Base-by-base conservation (phyloP, 2,329 filamentous ascomycete genomes). In the Tolypocladium cylindrosporum region DNA sequence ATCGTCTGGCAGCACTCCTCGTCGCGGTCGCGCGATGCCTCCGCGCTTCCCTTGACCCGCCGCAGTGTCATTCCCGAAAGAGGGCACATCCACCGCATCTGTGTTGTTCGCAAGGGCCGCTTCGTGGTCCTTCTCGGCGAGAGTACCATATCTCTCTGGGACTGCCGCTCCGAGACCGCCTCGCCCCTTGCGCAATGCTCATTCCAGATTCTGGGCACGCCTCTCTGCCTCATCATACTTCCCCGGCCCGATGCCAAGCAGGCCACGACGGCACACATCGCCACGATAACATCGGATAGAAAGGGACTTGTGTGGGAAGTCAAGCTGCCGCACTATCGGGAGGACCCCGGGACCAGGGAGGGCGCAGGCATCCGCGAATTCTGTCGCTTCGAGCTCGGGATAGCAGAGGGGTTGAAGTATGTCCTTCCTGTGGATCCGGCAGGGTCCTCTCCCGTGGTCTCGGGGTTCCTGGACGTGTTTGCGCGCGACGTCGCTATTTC, bases 381-480 rank as follows among this genome's bases (percentile, higher is more conserved):
- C 62, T 90, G 85, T 67, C 80, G 73, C 1, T 94, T 96, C 67
- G 77, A 86, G 57, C 76, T 95, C 3, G 80, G 84, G 0, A 77
- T 77, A 21, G 74, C 76, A 0, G 79, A 84, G n/a, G 79, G 82
- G 55, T 70, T 88, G 51, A 79, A 82, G 16, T 86, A 86, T 62
- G 79, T 96, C 21, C 76, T 96, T 11, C 90, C 91, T 0, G 90
- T 96, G 53, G 92, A 96, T 66, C 91, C 91, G 55, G 91, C 91
- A 1, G 92, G 91, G 1, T 85, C 88, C 13, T 77, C 82, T 43
- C 83, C 86, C 1, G 79, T 86, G 3, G 82, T 85, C 13, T 89
- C 90, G 4, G 89, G 88, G 0, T 95, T 91, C 61, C 79, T 96
- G 39, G 91, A 96, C 70, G 83, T 90, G 0, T 96, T 96, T 69